Conservation (phyloP, 495 filamentous ascomycete species). For the Trichoderma orchidacearum region DNA sequence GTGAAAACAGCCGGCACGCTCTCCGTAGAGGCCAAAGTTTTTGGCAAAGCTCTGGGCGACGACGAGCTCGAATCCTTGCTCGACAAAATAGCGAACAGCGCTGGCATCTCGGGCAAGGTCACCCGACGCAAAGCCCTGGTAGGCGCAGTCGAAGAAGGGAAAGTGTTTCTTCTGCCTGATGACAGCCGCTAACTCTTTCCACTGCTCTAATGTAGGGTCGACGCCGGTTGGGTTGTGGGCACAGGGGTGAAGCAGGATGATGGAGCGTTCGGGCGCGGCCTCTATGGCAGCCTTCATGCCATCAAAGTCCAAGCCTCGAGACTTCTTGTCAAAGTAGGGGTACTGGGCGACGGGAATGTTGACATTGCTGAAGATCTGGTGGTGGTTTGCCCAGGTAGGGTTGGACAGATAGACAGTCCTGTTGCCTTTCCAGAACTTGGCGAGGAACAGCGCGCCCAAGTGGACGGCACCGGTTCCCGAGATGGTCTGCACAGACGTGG, state of each 20-base stretch:
- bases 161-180: slow-evolving; percentile 70
- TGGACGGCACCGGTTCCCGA: slow-evolving; percentile 89
- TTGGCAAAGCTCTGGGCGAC: slow-evolving; percentile 96
- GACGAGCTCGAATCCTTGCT: slow-evolving; percentile 89
- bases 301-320: slow-evolving; percentile 80
- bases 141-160: slow-evolving; percentile 97
- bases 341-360: slow-evolving; percentile 63
- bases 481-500: slow-evolving; percentile 64
- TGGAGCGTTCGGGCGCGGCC: slow-evolving; percentile 57
- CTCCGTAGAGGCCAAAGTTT: slow-evolving; percentile 96
- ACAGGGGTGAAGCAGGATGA: slow-evolving; percentile 91
- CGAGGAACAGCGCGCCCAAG: slow-evolving; percentile 74
- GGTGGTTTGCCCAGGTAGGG: slow-evolving; percentile 97
- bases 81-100: slow-evolving; percentile 85
- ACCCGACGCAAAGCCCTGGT: slow-evolving; percentile 96
- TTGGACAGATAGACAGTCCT: slow-evolving; percentile 77
- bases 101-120: slow-evolving; percentile 73
- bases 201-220: slow-evolving; percentile 87
- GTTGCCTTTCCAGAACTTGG: slow-evolving; percentile 56
- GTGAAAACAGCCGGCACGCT: slow-evolving; percentile 95
- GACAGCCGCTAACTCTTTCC: slow-evolving; percentile 72
- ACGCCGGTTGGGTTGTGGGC: slow-evolving; percentile 98
- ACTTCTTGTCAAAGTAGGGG: slow-evolving; percentile 81
- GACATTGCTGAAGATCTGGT: slow-evolving; percentile 96
- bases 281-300: slow-evolving; percentile 64